Evolutionary conservation across 768 basidiomycete species (phyloP).

Genomic region (Artomyces pyxidatus): DNA sequence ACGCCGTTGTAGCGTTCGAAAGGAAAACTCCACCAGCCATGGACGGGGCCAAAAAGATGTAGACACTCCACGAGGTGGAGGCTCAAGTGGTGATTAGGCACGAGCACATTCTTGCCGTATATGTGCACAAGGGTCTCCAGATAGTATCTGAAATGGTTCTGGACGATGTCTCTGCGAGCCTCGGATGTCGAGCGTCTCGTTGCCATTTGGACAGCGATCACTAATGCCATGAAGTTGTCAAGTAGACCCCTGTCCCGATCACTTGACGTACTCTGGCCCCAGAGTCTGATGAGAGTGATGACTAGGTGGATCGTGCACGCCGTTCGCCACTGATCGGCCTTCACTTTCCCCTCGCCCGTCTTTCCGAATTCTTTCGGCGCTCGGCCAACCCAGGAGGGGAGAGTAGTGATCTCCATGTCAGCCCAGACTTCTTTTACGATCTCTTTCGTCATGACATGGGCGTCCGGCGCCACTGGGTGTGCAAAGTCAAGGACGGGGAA

Average conservation of each 20-base stretch:
- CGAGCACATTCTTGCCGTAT: neutral
- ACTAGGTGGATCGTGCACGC: constrained; percentile 14
- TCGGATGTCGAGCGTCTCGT: no score
- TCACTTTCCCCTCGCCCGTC: constrained; percentile 16
- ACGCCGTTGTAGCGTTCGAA: neutral
- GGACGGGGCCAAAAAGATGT: neutral
- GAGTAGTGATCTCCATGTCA: constrained; percentile 13
- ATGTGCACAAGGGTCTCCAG: neutral
- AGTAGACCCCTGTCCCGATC: constrained; percentile 1
- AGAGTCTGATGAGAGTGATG: constrained; percentile 17
- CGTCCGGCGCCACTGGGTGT: no score
- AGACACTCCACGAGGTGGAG: neutral
- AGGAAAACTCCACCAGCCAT: neutral
- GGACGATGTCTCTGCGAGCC: no score
- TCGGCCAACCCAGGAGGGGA: constrained; percentile 20
- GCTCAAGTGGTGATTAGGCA: neutral
- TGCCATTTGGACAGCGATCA: constrained; percentile 26
- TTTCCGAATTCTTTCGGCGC: constrained; percentile 13
- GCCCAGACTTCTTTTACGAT: constrained; percentile 6
- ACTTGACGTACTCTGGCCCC: constrained; percentile 15
- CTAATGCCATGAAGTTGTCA: constrained; percentile 25
- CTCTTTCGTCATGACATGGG: no score
- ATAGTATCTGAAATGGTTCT: no score
- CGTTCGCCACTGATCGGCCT: constrained; percentile 20
- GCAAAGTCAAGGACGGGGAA: no score